A percentile compares a stretch with the other conserved stretches of the same genome.
Evolutionary conservation across 192 early-diverging fungal genomes (phyloP).

Genomic region (Powellomyces hirtus): DNA sequence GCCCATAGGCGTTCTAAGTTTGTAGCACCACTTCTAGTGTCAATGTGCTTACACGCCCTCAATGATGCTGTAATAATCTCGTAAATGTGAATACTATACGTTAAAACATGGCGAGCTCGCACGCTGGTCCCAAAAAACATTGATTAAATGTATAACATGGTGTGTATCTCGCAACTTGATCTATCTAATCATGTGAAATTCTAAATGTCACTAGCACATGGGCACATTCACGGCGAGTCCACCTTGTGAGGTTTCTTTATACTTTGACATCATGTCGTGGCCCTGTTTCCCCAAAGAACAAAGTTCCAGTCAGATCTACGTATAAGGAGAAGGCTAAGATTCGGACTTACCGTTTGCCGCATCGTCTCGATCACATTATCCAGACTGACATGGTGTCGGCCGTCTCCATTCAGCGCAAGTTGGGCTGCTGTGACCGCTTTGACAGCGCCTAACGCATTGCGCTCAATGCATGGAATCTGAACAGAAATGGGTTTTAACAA

Average conservation of each 20-base stretch:
- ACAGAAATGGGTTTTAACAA: too few species aligned
- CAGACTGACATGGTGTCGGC: constrained; percentile 83
- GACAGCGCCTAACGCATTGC: constrained; percentile 91
- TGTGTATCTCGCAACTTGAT: too few species aligned
- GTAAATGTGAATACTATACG: too few species aligned
- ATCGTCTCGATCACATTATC: constrained; percentile 92
- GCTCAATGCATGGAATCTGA: constrained; percentile 94
- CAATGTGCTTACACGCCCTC: too few species aligned
- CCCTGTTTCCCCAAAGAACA: constrained; percentile 35
- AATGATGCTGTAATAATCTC: too few species aligned
- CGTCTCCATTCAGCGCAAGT: constrained; percentile 91
- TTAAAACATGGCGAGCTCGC: too few species aligned
- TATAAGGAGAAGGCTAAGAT: background rate
- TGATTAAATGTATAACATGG: too few species aligned
- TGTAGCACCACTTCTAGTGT: too few species aligned
- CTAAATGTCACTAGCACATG: constrained; percentile 33
- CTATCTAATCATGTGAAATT: too few species aligned
- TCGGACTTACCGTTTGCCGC: constrained; percentile 67
- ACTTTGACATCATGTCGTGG: constrained; percentile 89
- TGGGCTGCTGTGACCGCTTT: constrained; percentile 96
- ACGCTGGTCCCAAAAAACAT: too few species aligned
- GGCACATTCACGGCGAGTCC: constrained; percentile 92
- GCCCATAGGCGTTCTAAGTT: too few species aligned
- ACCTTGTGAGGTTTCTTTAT: constrained; percentile 94
- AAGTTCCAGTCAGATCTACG: background rate